Evolutionary conservation across 2,329 filamentous ascomycete species (phyloP).

Genomic region (Aciculosporium take): DNA sequence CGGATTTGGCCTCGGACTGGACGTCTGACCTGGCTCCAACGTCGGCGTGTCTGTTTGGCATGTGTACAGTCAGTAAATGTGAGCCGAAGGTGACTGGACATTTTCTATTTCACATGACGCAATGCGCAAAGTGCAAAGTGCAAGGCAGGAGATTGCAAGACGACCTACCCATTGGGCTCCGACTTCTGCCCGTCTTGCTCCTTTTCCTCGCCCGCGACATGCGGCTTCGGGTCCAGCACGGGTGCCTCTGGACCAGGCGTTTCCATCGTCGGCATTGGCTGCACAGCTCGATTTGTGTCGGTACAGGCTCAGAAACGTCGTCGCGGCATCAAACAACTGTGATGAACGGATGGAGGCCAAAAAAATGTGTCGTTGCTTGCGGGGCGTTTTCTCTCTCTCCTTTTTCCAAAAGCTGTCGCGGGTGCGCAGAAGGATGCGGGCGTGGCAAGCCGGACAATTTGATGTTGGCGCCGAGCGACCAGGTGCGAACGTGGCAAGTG

Average conservation of each 20-base stretch:
- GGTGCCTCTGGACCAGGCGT: slow-evolving; percentile 30
- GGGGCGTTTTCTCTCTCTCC: no score
- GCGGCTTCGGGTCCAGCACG: slow-evolving; percentile 34
- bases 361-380: no score
- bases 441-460: neutral
- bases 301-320: neutral
- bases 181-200: slow-evolving; percentile 19
- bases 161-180: slow-evolving; percentile 25
- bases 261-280: slow-evolving; percentile 36
- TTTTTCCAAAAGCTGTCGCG: neutral
- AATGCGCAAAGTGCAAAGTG: no score
- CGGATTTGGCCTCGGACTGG: slow-evolving; percentile 5
- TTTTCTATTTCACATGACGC: neutral
- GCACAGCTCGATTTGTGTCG: neutral
- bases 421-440: neutral
- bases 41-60: slow-evolving; percentile 1
- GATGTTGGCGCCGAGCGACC: neutral
- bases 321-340: slow-evolving; percentile 9
- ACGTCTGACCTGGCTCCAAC: slow-evolving; percentile 7
- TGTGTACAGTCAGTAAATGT: slow-evolving; percentile 1
- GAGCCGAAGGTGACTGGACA: neutral
- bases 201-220: slow-evolving; percentile 14
- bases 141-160: slow-evolving; percentile 4
- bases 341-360: no score
- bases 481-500: neutral